phyloP scores from a whole-genome alignment of 2,329 filamentous ascomycete genomes.

The Fusarium tanahbumbuense region DNA sequence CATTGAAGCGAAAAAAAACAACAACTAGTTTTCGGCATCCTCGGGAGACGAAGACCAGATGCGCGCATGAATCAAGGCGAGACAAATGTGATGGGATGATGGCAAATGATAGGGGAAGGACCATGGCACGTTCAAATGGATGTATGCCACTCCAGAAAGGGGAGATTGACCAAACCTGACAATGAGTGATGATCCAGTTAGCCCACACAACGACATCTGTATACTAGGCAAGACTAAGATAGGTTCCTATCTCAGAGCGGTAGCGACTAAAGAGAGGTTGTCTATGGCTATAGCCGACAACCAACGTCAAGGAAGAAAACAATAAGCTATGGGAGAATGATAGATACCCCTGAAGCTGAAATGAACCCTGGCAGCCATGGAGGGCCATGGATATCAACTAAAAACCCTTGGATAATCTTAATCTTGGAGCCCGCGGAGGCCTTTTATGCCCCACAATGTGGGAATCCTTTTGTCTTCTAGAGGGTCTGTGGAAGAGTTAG shows the following conservation, averaged over 20 bases:
- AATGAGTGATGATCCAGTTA: not conserved
- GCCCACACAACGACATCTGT: not conserved
- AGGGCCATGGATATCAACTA: not conserved
- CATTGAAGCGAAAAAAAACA: conserved; percentile 25
- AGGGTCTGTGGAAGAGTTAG: conserved; percentile 3
- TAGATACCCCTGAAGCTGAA: not conserved
- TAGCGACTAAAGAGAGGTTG: not conserved
- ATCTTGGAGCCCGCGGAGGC: conserved; percentile 30
- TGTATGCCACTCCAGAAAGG: not conserved
- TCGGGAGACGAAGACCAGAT: conserved; percentile 7
- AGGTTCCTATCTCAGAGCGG: not conserved
- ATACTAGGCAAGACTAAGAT: not conserved
- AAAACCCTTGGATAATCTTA: conserved; percentile 23
- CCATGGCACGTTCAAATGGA: conserved; percentile 2
- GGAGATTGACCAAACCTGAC: not conserved
- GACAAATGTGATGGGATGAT: not conserved
- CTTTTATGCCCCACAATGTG: conserved; percentile 13
- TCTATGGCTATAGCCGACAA: not conserved
- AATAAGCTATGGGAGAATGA: not conserved
- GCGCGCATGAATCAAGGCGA: not conserved
- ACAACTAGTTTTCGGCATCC: conserved; percentile 16
- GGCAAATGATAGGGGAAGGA: not conserved
- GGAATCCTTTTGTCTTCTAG: conserved; percentile 10
- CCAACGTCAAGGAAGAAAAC: not conserved
- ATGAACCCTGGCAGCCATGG: not conserved